phyloP scores from a whole-genome alignment of 441 rosid species.

The Mallotus repandus region DNA sequence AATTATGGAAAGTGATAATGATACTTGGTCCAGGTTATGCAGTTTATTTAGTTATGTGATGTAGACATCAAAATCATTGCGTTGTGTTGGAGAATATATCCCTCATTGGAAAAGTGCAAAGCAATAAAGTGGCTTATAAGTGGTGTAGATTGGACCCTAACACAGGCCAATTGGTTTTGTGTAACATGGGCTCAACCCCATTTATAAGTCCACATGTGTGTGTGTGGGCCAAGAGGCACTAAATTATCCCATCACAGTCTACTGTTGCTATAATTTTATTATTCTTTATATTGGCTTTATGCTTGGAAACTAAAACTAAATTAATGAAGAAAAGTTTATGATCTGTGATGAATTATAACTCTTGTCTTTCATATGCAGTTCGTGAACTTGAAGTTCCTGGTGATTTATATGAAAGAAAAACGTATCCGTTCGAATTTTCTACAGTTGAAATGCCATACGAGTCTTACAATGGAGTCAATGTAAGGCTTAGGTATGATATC shows the following conservation, averaged over 20 bases:
- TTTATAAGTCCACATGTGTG: too few species aligned
- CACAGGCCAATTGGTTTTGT: too few species aligned
- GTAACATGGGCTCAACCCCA: too few species aligned
- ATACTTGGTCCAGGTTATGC: not conserved
- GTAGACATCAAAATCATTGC: not conserved
- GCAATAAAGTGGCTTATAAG: too few species aligned
- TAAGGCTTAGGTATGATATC: conserved; percentile 70
- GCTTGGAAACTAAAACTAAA: not conserved
- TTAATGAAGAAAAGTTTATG: not conserved
- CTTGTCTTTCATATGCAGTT: conserved; percentile 43
- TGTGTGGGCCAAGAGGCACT: not conserved
- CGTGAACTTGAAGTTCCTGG: conserved; percentile 96
- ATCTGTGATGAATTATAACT: conserved; percentile 6
- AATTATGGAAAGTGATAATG: conserved; percentile 5
- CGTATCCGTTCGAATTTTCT: conserved; percentile 89
- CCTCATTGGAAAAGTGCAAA: too few species aligned
- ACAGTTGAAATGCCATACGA: conserved; percentile 92
- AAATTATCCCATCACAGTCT: not conserved
- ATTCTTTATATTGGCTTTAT: not conserved
- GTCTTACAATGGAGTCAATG: conserved; percentile 86
- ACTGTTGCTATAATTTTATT: not conserved
- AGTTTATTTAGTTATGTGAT: not conserved
- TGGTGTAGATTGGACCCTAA: too few species aligned
- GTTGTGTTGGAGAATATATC: not conserved
- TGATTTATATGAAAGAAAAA: conserved; percentile 81